Evolutionary conservation across 192 early-diverging fungal genomes (phyloP).

Genomic region (Phycomyces nitens): DNA sequence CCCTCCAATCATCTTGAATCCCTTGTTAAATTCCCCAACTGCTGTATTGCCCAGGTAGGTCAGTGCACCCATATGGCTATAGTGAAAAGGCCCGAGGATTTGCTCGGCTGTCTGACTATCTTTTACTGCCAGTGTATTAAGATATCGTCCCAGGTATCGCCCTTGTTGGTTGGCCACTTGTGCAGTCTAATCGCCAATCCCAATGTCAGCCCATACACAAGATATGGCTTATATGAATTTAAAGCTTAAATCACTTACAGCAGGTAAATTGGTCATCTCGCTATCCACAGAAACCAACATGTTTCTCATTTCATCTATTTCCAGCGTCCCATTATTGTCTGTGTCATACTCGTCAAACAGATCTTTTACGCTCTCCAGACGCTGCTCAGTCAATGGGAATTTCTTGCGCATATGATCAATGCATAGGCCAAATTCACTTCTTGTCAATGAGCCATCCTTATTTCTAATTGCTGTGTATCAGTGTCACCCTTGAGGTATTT

Average conservation of each 20-base stretch:
- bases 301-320: constrained; percentile 44
- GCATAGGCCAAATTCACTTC: constrained; percentile 46
- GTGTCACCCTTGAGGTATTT: background rate
- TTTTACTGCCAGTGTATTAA: constrained; percentile 33
- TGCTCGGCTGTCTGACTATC: constrained; percentile 17
- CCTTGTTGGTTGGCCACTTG: constrained; percentile 59
- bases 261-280: constrained; percentile 47
- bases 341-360: constrained; percentile 47
- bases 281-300: constrained; percentile 55
- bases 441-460: constrained; percentile 41
- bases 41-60: constrained; percentile 67
- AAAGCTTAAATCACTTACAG: constrained; percentile 33
- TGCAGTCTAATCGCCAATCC: constrained; percentile 39
- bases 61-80: constrained; percentile 62
- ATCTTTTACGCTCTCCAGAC: constrained; percentile 43
- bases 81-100: constrained; percentile 55
- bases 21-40: constrained; percentile 47
- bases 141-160: constrained; percentile 40
- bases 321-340: constrained; percentile 48
- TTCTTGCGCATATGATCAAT: constrained; percentile 38
- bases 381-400: constrained; percentile 51
- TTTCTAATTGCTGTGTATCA: constrained; percentile 27
- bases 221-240: background rate
- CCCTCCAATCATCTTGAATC: constrained; percentile 48
- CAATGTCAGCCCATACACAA: no score